phyloP scores from a whole-genome alignment of 805 yeast species.

The Pichia phayaonensis region DNA sequence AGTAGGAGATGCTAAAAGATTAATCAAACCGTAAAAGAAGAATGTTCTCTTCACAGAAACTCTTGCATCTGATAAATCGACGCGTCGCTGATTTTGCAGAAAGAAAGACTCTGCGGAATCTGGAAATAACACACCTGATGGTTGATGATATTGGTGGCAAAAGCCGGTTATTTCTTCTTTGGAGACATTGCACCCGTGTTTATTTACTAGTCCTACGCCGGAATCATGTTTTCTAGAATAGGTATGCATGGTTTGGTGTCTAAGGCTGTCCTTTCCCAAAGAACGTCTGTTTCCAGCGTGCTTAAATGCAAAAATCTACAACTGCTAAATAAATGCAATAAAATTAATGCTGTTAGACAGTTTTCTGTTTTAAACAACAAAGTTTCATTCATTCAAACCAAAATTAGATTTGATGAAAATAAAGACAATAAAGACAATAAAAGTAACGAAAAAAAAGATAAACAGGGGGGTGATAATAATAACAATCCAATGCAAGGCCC shows the following conservation, averaged over 20 bases:
- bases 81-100: neutral
- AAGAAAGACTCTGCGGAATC: neutral
- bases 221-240: neutral
- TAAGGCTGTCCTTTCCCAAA: neutral
- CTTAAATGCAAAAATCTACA: neutral
- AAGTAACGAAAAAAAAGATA: conserved; percentile 4
- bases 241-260: neutral
- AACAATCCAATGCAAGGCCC: conserved; percentile 7
- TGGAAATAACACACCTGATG: neutral
- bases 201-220: neutral
- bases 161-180: neutral
- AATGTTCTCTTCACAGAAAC: too few relatives aligned
- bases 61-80: neutral
- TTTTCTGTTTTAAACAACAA: conserved; percentile 15
- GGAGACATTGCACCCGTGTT: neutral
- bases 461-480: conserved; percentile 9
- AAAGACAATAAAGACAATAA: conserved; percentile 1
- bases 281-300: neutral
- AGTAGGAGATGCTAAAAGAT: too few relatives aligned
- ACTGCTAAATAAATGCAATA: neutral
- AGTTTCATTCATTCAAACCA: conserved; percentile 12
- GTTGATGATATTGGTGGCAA: neutral
- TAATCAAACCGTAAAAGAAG: too few relatives aligned
- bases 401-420: conserved; percentile 2
- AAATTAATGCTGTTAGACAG: neutral